phyloP scores from a whole-genome alignment of 225 moss, liverwort and hornwort species.

The Neckera pumila region DNA sequence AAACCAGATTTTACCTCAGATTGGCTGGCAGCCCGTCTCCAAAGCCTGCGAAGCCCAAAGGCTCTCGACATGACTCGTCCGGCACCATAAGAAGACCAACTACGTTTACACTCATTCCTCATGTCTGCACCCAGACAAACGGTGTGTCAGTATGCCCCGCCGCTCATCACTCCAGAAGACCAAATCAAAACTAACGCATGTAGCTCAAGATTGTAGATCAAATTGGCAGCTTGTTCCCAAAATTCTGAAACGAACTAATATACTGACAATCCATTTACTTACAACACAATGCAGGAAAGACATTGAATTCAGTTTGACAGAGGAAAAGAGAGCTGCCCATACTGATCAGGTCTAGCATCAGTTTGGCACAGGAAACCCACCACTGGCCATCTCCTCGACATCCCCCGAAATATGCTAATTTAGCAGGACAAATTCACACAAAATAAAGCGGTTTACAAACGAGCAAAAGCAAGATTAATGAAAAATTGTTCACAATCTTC shows the following conservation, averaged over 20 bases:
- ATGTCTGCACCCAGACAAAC: background rate
- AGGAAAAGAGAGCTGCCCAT: background rate
- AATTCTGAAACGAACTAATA: background rate
- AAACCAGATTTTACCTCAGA: background rate
- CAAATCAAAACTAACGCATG: too few relatives aligned
- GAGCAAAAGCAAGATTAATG: too few relatives aligned
- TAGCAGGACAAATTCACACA: background rate
- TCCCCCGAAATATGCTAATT: background rate
- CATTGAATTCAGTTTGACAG: background rate
- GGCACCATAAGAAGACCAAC: background rate
- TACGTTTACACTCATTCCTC: background rate
- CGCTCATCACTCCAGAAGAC: background rate
- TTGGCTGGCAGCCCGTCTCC: background rate
- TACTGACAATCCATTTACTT: background rate
- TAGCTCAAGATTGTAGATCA: background rate
- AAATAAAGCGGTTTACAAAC: background rate
- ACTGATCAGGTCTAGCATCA: background rate
- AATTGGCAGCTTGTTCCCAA: background rate
- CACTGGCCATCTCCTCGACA: background rate
- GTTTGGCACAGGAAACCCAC: background rate
- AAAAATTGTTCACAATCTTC: background rate
- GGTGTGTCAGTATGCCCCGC: background rate
- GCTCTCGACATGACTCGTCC: background rate
- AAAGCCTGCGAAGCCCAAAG: background rate
- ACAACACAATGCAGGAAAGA: background rate